Percentiles rank a stretch among this genome's conserved stretches.
Conservation (phyloP, 2,329 filamentous ascomycete species). For the Neocucurbitaria cava region DNA sequence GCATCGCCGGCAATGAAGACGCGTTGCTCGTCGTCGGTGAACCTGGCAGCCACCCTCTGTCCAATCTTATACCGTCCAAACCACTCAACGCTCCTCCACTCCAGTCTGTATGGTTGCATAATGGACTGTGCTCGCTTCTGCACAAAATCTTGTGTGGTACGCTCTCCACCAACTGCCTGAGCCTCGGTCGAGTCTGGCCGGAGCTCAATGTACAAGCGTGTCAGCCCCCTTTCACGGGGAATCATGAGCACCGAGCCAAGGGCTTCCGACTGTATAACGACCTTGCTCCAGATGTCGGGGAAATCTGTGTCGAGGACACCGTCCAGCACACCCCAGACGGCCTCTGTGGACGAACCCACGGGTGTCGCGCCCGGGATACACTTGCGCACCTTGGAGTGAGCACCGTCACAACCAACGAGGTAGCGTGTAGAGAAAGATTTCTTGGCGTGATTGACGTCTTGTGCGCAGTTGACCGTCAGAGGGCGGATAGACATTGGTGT, state of each 20-base stretch:
- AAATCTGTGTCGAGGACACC: slow-evolving; percentile 75
- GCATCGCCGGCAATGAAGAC: slow-evolving; percentile 60
- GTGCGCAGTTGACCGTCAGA: slow-evolving; percentile 53
- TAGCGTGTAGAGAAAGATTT: slow-evolving; percentile 65
- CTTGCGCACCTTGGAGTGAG: slow-evolving; percentile 73
- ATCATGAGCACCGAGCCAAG: slow-evolving; percentile 76
- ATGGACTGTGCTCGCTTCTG: slow-evolving; percentile 67
- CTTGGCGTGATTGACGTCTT: slow-evolving; percentile 45
- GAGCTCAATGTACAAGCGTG: slow-evolving; percentile 63
- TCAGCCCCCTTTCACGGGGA: slow-evolving; percentile 75
- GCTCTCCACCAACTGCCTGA: slow-evolving; percentile 39
- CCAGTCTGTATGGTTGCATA: slow-evolving; percentile 54
- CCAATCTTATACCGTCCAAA: slow-evolving; percentile 60
- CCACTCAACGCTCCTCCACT: slow-evolving; percentile 58
- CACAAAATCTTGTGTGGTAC: slow-evolving; percentile 68
- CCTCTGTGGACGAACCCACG: slow-evolving; percentile 59
- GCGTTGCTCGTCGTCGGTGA: slow-evolving; percentile 50
- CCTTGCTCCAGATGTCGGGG: slow-evolving; percentile 78
- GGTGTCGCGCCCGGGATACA: slow-evolving; percentile 60
- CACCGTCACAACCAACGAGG: slow-evolving; percentile 75
- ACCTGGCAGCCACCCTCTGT: slow-evolving; percentile 56
- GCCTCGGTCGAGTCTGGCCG: slow-evolving; percentile 46
- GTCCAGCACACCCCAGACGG: slow-evolving; percentile 76
- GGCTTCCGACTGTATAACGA: slow-evolving; percentile 70
- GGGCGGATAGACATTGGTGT: slow-evolving; percentile 45